Evolutionary conservation across 1,284 basidiomycete species (phyloP), one percentile per base, ranked within the genome.

Genomic region (Cryptococcus sp.): DNA sequence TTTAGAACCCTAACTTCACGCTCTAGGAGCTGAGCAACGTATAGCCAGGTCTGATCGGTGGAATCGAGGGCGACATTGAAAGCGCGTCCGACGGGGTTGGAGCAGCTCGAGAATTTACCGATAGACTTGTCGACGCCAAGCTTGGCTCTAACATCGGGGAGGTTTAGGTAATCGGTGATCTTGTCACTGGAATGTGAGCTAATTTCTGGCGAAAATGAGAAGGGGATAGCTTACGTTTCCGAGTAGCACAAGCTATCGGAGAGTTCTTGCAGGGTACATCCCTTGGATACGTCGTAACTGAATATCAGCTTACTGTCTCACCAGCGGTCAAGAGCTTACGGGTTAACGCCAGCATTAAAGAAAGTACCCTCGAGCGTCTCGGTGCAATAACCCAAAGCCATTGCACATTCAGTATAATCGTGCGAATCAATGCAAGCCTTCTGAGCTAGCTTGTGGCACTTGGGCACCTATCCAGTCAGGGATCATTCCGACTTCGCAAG

Each of bases 21-120:
- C 64, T 91, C 88, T 19, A 91, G 81, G 31, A 92, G 79, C 2
- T 78, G 83, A 1, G 81, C 79, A 50, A 90, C 78, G 64, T 90
- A 84, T 41, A 80, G 71, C 60, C 73, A 74, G 19, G 75, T 76
- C 62, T 73, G 57, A 24, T 67, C 70, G 13, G 63, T 54, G 1
- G 18, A 51, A 51, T 77, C 76, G 11, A 67, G 60, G 3, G 60
- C 46, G 10, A 39, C 34, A 36, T 34, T 7, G 60, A 77, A 76
- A 1, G 62, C 61, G 2, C 11, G 1, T 2, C 62, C 59, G 18
- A 87, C 81, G 1, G 63, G 61, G 46, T 55, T 21, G 34, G 75
- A 77, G 70, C 81, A 83, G 24, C 77, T 72, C 5, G 76, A 73
- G 64, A 82, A 88, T 57, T 82, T 80, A 1, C 69, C 54, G 34